phyloP scores from a whole-genome alignment of 1,284 basidiomycete genomes.

The Omphalotus olearius region DNA sequence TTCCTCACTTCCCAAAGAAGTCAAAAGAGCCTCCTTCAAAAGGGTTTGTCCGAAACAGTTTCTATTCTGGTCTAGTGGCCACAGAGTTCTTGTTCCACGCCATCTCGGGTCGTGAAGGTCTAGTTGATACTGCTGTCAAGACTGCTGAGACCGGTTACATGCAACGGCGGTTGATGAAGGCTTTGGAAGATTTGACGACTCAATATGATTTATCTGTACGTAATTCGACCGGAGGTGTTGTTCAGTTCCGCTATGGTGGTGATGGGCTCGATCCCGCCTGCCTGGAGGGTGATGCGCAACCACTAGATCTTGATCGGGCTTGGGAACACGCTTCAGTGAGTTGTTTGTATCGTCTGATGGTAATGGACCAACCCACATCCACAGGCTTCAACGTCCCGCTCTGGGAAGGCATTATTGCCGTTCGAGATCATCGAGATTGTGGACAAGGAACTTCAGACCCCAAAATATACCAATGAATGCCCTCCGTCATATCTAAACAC shows the following conservation, averaged over 20 bases:
- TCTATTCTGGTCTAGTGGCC: constrained; percentile 91
- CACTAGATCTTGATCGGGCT: constrained; percentile 85
- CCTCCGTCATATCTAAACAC: constrained; percentile 76
- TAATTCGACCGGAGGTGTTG: constrained; percentile 94
- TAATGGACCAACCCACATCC: constrained; percentile 2
- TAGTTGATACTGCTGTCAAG: constrained; percentile 99
- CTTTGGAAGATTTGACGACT: constrained; percentile 94
- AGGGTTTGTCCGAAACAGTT: constrained; percentile 97
- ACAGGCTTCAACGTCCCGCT: constrained; percentile 61
- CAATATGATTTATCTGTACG: constrained; percentile 98
- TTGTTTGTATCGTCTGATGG: constrained; percentile 10
- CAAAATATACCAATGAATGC: constrained; percentile 66
- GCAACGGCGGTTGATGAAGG: constrained; percentile 99
- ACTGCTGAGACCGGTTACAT: constrained; percentile 99
- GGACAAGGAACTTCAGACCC: constrained; percentile 56
- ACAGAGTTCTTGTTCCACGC: constrained; percentile 99
- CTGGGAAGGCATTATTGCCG: constrained; percentile 71
- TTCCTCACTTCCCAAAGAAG: constrained; percentile 98
- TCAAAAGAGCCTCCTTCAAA: constrained; percentile 96
- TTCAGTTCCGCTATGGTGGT: constrained; percentile 97
- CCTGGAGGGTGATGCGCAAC: constrained; percentile 89
- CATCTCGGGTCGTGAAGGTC: constrained; percentile 96
- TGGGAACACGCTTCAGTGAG: constrained; percentile 87
- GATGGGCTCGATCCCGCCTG: constrained; percentile 97
- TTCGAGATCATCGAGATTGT: constrained; percentile 84